phyloP scores from a whole-genome alignment of 768 basidiomycete species.

The Trametes maxima region DNA sequence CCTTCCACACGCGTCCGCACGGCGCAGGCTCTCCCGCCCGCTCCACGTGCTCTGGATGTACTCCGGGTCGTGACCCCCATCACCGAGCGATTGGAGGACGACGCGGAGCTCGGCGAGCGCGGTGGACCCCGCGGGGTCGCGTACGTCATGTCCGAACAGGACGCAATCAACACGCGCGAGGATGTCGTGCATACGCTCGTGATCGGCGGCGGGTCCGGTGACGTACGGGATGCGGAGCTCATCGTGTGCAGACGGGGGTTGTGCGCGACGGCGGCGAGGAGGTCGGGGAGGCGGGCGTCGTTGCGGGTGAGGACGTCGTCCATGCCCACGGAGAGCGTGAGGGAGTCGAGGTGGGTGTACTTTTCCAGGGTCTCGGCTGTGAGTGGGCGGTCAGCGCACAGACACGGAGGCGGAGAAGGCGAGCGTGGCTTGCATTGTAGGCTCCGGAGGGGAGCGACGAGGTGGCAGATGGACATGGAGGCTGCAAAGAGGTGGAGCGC shows the following conservation, averaged over 20 bases:
- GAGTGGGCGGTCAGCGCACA: neutral
- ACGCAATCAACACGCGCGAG: neutral
- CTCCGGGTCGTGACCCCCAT: neutral
- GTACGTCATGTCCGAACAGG: neutral
- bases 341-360: slow-evolving; percentile 7
- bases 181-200: neutral
- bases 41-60: neutral
- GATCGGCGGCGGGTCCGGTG: neutral
- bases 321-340: slow-evolving; percentile 3
- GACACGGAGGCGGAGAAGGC: neutral
- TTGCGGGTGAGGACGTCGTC: slow-evolving; percentile 3
- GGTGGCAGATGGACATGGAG: neutral
- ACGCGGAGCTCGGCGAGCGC: neutral
- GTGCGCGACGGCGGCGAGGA: neutral
- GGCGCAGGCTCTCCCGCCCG: neutral
- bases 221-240: neutral
- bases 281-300: neutral
- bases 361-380: neutral
- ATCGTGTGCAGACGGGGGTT: neutral
- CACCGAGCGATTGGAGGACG: neutral
- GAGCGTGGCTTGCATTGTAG: neutral
- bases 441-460: slow-evolving; percentile 3
- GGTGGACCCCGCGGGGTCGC: neutral
- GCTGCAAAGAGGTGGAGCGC: slow-evolving; percentile 2
- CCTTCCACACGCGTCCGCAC: neutral